phyloP scores from a whole-genome alignment of 345 rosid species.

The Moricandia moricandioides region DNA sequence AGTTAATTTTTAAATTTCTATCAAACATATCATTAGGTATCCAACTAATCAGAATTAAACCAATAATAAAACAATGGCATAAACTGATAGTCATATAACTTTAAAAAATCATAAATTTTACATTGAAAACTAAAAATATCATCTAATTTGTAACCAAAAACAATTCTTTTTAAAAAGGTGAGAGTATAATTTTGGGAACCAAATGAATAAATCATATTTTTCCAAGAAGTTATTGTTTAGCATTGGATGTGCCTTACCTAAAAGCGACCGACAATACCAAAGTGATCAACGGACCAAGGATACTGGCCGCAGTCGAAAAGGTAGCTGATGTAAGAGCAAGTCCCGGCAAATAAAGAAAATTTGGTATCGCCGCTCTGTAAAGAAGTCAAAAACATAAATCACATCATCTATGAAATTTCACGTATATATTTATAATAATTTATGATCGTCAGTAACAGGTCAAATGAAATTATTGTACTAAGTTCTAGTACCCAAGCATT shows the following conservation, averaged over 20 bases:
- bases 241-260: conserved; percentile 34
- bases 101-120: too few species aligned
- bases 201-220: not conserved
- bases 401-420: not conserved
- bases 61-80: not conserved
- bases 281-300: conserved; percentile 51
- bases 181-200: not conserved
- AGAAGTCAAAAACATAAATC: not conserved
- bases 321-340: conserved; percentile 53
- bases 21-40: too few species aligned
- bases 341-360: conserved; percentile 42
- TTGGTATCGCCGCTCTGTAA: conserved; percentile 35
- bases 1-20: not conserved
- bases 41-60: too few species aligned
- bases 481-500: conserved; percentile 45
- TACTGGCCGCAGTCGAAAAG: conserved; percentile 43
- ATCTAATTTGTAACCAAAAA: too few species aligned
- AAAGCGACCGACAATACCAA: conserved; percentile 43
- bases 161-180: too few species aligned
- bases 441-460: not conserved
- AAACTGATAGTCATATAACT: too few species aligned
- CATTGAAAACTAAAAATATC: too few species aligned
- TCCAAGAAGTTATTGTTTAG: not conserved
- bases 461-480: not conserved
- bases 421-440: not conserved